These are phyloP conservation scores for Shiraia sp. DNA, from an alignment of 2,329 filamentous ascomycete genomes.

Conservation along the genomic window DNA sequence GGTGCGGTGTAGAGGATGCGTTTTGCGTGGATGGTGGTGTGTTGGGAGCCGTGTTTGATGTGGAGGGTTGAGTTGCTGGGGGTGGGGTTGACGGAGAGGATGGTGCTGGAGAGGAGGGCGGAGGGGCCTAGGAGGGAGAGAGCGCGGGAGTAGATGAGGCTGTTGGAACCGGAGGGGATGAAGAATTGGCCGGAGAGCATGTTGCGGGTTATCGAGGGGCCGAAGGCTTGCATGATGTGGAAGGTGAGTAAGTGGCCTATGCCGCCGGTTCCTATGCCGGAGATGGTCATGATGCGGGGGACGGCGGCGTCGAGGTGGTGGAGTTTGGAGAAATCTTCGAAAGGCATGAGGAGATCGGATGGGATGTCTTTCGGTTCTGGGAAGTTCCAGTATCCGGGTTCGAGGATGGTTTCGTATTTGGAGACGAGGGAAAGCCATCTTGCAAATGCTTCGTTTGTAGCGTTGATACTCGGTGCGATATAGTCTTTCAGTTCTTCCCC, in stretches of 20 bases:
- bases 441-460: conserved; percentile 18
- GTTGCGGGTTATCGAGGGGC: conserved; percentile 16
- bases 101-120: conserved; percentile 12
- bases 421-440: conserved; percentile 20
- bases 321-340: conserved; percentile 54
- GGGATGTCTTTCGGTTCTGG: conserved; percentile 47
- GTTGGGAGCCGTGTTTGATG: conserved; percentile 6
- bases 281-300: conserved; percentile 21
- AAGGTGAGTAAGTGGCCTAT: conserved; percentile 19
- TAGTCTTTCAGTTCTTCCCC: conserved; percentile 22
- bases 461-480: conserved; percentile 14
- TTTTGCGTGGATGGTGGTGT: conserved; percentile 20
- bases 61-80: conserved; percentile 4
- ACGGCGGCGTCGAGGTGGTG: conserved; percentile 34
- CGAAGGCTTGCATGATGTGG: conserved; percentile 24
- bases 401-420: conserved; percentile 19
- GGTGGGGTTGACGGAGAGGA: conserved; percentile 8
- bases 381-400: conserved; percentile 30
- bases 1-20: conserved; percentile 20
- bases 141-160: conserved; percentile 26
- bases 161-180: conserved; percentile 20
- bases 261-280: conserved; percentile 23
- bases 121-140: conserved; percentile 17
- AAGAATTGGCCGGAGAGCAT: conserved; percentile 11
- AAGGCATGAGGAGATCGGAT: conserved; percentile 53